Evolutionary conservation across 805 yeast species (phyloP), one percentile per base, ranked within the genome.

Genomic region (Candida parachauliodes): DNA sequence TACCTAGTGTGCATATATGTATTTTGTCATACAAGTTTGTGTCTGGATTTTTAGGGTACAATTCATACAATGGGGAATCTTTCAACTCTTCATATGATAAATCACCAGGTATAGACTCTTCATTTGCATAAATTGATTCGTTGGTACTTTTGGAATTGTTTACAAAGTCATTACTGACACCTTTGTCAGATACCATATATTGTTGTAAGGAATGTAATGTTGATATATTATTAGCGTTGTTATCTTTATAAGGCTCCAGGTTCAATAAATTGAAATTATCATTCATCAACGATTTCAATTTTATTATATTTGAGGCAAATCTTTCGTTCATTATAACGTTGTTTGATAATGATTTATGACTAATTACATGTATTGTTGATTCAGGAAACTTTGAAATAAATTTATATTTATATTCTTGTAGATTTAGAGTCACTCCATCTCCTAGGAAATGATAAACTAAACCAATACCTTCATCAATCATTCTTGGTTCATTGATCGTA

Each of bases 1-100:
- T 93, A 3, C 98, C 98, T 6, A 91, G 59, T 0, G 95, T 83
- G 8, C 85, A 65, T 0, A 82, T 61, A 50, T 86, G 88, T 1
- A 82, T 81, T 44, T 77, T 74, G 26, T 71, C 77, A 39, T 61
- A 65, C 39, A 75, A 60, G 0, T 54, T 18, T 5, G 14, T 14
- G 5, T 27, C 30, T 5, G 6, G 8, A 5, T 62, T 55, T 1
- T 40, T 40, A 8, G 46, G 36, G 15, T 47, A 44, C 5, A 65
- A 33, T 7, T 55, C 37, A 8, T 39, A 26, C 8, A 18, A 24
- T 6, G 23, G 27, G 14, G 12, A 18, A 5, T 36, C 12, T 16
- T 36, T 17, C 28, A 24, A 20, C 25, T 42, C 2, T 36, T 15
- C 22, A 20, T 21, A 28, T 9, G 34, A 12, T 7, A 5, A 16